These are phyloP conservation scores for Fistulifera pelliculosa DNA, from an alignment of 108 stramenopile species.

Conservation along the genomic window DNA sequence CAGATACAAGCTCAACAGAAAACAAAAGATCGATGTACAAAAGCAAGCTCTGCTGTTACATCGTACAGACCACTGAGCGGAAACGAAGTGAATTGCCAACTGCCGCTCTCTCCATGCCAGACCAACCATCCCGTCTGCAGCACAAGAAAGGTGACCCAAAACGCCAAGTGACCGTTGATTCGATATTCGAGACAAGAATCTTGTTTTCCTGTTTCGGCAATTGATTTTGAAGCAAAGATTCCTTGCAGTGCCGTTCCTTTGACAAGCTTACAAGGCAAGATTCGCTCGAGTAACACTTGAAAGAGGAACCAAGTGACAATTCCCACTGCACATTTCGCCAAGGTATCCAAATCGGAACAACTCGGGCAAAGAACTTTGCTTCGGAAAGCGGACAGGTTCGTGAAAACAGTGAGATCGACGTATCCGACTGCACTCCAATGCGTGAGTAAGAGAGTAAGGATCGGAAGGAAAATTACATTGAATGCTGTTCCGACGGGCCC, in stretches of 20 bases:
- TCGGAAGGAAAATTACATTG: slow-evolving; percentile 65
- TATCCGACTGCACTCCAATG: slow-evolving; percentile 45
- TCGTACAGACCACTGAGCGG: slow-evolving; percentile 75
- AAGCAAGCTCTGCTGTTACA: slow-evolving; percentile 56
- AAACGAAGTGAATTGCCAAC: slow-evolving; percentile 30
- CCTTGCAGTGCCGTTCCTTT: slow-evolving; percentile 55
- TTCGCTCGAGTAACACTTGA: slow-evolving; percentile 77
- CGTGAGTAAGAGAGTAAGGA: slow-evolving; percentile 62
- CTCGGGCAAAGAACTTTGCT: slow-evolving; percentile 31
- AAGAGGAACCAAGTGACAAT: slow-evolving; percentile 75
- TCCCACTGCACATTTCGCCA: slow-evolving; percentile 32
- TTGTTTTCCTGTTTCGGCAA: slow-evolving; percentile 34
- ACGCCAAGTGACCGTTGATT: slow-evolving; percentile 91
- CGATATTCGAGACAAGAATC: slow-evolving; percentile 71
- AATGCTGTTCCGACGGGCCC: slow-evolving; percentile 82
- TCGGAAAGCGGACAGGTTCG: slow-evolving; percentile 3
- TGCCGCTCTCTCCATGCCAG: slow-evolving; percentile 20
- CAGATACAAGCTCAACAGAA: slow-evolving; percentile 54
- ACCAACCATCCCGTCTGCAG: slow-evolving; percentile 34
- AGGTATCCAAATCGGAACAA: slow-evolving; percentile 11
- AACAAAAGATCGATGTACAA: slow-evolving; percentile 48
- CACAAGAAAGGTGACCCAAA: slow-evolving; percentile 79
- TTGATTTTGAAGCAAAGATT: neutral
- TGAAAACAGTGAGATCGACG: slow-evolving; percentile 29
- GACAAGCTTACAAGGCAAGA: slow-evolving; percentile 75